Base-by-base conservation (phyloP, 345 rosid species). In the Citrus glauca region DNA sequence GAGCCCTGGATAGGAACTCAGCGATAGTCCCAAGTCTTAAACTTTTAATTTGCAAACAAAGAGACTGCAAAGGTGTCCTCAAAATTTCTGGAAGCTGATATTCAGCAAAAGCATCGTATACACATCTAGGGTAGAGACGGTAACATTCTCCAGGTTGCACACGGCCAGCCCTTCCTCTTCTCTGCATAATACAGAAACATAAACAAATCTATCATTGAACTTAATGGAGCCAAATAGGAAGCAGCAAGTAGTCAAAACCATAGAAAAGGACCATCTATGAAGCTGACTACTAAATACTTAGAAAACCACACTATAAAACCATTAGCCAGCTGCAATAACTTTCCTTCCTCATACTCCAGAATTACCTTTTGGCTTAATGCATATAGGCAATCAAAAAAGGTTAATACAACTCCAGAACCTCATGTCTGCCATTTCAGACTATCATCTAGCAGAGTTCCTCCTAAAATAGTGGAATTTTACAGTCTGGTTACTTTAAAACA, bases 91-190 rank as follows among this genome's bases (percentile, higher is more conserved):
- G 98, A 79, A 95, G 86, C 80, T 95, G 98, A 87, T 91, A 93
- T 78, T 93, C 98, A 48, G 90, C 72, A 86, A 95, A 93, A 82
- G 98, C 87, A 76, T 91, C 91, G 85, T 93, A 89, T 35, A 93
- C 90, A 64, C 91, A 93, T 88, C 88, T 89, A 68, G 98, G 98
- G 87, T 91, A 95, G 56, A 95, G 94, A 88, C 87, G 92, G 84
- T 90, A 93, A 76, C 98, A 92, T 84, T 90, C 95, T 76, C 98
- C 98, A 22, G 95, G 94, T 83, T 84, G 97, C 77, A 95, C 95
- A 77, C 98, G 94, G 42, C 98, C 98, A 45, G 98, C 97, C 85
- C 98, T 88, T 76, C 98, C 98, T 87, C 94, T 85, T 87, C 98
- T 89, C 98, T 95, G 81, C 75, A 84, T 48, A 77, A 75, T 68